Evolutionary conservation across 805 yeast species (phyloP).

Genomic region (Wickerhamiella azymoides): DNA sequence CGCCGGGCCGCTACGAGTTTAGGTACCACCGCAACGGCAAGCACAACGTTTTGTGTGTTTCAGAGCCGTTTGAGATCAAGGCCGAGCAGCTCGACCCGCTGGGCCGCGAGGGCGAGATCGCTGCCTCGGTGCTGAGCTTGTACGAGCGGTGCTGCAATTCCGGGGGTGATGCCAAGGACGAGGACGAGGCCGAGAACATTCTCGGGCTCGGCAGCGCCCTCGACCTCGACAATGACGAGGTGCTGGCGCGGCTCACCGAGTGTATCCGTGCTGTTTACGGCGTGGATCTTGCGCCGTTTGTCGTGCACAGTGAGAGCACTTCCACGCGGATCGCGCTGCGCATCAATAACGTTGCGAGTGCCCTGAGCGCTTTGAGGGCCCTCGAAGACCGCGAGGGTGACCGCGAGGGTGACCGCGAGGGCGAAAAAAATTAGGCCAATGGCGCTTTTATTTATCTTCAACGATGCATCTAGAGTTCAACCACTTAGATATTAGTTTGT

Average conservation of each 20-base stretch:
- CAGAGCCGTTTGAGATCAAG: constrained; percentile 52
- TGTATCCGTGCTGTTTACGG: constrained; percentile 8
- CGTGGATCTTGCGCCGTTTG: constrained; percentile 14
- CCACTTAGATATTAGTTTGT: neutral
- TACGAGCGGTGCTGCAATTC: constrained; percentile 2
- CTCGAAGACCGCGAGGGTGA: no score
- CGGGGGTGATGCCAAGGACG: no score
- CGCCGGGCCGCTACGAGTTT: constrained; percentile 59
- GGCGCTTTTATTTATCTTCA: neutral
- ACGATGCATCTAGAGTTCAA: no score
- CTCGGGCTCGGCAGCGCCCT: constrained; percentile 1
- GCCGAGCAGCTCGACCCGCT: constrained; percentile 27
- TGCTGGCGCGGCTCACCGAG: constrained; percentile 12
- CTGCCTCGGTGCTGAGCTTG: constrained; percentile 12
- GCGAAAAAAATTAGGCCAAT: neutral
- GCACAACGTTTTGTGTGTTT: constrained; percentile 54
- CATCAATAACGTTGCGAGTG: constrained; percentile 1
- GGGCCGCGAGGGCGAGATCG: constrained; percentile 21
- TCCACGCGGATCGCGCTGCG: constrained; percentile 8
- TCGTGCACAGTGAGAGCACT: constrained; percentile 10
- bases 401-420: no score
- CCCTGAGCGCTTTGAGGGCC: neutral
- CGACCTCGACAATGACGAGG: constrained; percentile 9
- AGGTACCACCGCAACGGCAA: constrained; percentile 54
- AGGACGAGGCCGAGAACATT: neutral